Evolutionary conservation across 805 yeast species (phyloP).

Genomic region (Candida ipomoeae): DNA sequence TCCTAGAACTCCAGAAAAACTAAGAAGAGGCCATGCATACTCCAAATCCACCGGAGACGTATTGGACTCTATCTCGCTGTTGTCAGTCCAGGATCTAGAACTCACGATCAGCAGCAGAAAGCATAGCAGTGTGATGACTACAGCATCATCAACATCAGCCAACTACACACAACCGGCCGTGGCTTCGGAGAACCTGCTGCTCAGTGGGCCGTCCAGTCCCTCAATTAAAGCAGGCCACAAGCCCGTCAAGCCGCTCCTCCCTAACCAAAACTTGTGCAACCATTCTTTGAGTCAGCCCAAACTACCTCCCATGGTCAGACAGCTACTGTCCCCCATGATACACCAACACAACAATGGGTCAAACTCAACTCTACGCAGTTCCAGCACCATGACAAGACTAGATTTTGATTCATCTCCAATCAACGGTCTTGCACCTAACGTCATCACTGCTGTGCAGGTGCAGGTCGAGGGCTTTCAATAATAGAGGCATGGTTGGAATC

Average conservation of each 20-base stretch:
- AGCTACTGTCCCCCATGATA: conserved; percentile 16
- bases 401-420: conserved; percentile 27
- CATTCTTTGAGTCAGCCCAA: conserved; percentile 13
- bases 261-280: conserved; percentile 17
- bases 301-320: conserved; percentile 13
- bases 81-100: conserved; percentile 15
- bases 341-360: conserved; percentile 19
- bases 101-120: conserved; percentile 12
- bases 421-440: conserved; percentile 30
- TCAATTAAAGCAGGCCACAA: conserved; percentile 14
- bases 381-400: conserved; percentile 29
- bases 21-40: conserved; percentile 2
- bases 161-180: conserved; percentile 7
- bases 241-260: conserved; percentile 16
- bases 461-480: conserved; percentile 21
- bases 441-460: conserved; percentile 40
- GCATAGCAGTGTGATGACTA: conserved; percentile 17
- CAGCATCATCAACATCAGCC: conserved; percentile 17
- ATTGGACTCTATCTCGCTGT: conserved; percentile 13
- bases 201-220: conserved; percentile 16
- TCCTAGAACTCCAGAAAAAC: conserved; percentile 5
- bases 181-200: conserved; percentile 10
- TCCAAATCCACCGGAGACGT: conserved; percentile 16
- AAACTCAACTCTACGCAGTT: conserved; percentile 26
- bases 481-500: neutral